Percentiles rank a stretch among this genome's conserved stretches.
Evolutionary conservation across 441 rosid genomes (phyloP).

Genomic region (Euphorbia corollata): DNA sequence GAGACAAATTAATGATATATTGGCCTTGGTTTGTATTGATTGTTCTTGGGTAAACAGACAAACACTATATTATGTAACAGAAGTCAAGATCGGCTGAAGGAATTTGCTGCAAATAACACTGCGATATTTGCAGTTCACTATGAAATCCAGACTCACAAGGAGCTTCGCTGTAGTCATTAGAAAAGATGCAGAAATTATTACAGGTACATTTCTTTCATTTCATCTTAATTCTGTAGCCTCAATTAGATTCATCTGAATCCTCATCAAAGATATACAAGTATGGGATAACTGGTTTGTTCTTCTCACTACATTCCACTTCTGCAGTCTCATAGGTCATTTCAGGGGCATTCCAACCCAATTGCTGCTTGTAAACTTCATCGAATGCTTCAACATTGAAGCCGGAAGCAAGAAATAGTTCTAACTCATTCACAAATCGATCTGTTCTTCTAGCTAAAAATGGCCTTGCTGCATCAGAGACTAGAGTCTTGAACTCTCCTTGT

Average conservation of each 20-base stretch:
- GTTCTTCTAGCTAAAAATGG: conserved; percentile 61
- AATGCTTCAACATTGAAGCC: conserved; percentile 66
- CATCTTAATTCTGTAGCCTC: conserved; percentile 8
- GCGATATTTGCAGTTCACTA: neutral
- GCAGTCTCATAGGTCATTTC: conserved; percentile 19
- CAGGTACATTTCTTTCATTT: neutral
- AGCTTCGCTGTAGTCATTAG: neutral
- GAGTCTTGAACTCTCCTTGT: conserved; percentile 44
- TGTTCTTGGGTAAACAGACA: neutral
- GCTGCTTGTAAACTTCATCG: conserved; percentile 50
- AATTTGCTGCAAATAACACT: neutral
- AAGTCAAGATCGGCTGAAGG: conserved; percentile 1
- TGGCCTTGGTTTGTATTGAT: neutral
- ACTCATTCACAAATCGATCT: conserved; percentile 50
- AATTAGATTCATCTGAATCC: conserved; percentile 36
- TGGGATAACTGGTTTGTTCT: conserved; percentile 27
- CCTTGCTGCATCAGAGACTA: conserved; percentile 50
- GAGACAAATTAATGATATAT: neutral
- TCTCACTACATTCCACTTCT: conserved; percentile 21
- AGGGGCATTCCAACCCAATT: conserved; percentile 35
- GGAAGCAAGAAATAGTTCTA: conserved; percentile 68
- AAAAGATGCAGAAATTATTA: neutral
- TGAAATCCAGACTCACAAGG: neutral
- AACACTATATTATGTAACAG: neutral
- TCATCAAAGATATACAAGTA: conserved; percentile 48